These are phyloP conservation scores for Hypoxylon sp. DNA, from an alignment of 2,329 filamentous ascomycete genomes.

Conservation along the genomic window DNA sequence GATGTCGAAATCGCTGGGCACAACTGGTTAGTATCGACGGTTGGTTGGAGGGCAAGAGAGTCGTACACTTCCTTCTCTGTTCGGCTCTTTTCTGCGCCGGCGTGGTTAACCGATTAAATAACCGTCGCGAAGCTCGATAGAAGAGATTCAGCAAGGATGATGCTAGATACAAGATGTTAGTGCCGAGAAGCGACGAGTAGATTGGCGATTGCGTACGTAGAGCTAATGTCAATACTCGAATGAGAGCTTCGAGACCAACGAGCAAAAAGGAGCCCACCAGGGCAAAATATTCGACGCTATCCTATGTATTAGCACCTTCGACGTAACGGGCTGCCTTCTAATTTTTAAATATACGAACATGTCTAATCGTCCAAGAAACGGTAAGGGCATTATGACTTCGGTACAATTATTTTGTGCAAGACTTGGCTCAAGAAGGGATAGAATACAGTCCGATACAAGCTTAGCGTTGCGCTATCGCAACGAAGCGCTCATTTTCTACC, in stretches of 20 bases:
- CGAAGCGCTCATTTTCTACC: slow-evolving; percentile 40
- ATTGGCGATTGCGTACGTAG: slow-evolving; percentile 73
- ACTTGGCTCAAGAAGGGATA: slow-evolving; percentile 31
- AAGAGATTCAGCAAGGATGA: slow-evolving; percentile 84
- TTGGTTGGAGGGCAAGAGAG: slow-evolving; percentile 58
- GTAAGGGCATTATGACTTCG: slow-evolving; percentile 56
- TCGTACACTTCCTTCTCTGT: slow-evolving; percentile 74
- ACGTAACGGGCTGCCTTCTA: slow-evolving; percentile 6
- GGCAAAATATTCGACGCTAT: slow-evolving; percentile 87
- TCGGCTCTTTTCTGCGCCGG: slow-evolving; percentile 77
- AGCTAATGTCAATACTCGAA: slow-evolving; percentile 88
- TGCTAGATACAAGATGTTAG: slow-evolving; percentile 64
- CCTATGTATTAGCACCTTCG: slow-evolving; percentile 30
- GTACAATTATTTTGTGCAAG: slow-evolving; percentile 19
- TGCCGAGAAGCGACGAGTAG: slow-evolving; percentile 21
- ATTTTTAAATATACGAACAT: slow-evolving; percentile 52
- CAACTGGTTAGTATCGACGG: slow-evolving; percentile 71
- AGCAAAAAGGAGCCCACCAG: slow-evolving; percentile 87
- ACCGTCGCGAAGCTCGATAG: slow-evolving; percentile 83
- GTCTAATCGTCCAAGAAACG: slow-evolving; percentile 60
- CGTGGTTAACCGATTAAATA: slow-evolving; percentile 85
- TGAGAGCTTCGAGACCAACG: slow-evolving; percentile 84
- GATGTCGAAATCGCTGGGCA: slow-evolving; percentile 76
- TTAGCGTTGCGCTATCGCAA: slow-evolving; percentile 44
- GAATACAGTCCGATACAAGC: slow-evolving; percentile 30